Evolutionary conservation across 345 rosid genomes (phyloP), one percentile per base, ranked within the genome.

Genomic region (Jatropha curcas): DNA sequence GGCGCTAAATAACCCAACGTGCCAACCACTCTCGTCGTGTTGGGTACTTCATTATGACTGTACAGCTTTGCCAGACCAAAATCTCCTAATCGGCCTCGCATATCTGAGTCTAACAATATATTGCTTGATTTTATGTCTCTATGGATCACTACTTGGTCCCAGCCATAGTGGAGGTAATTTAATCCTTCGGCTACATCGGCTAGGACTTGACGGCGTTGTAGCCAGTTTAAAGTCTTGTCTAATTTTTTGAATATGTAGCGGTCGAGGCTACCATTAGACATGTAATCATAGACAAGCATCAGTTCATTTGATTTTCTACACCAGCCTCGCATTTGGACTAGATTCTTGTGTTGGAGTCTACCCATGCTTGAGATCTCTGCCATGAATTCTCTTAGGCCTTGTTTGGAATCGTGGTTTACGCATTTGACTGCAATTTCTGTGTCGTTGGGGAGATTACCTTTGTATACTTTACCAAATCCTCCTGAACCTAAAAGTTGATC

Each of bases 321-420:
- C 98, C 97, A 93, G 16, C 98, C 98, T 72, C 90, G 81, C 92
- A 93, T 74, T 74, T 84, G 92, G 45, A 89, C 95, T 0, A 93
- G 81, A 55, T 93, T 88, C 82, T 93, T 93, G 74, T 93, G 98
- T 65, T 93, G 97, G 7, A 93, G 81, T 65, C 98, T 75, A 13
- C 98, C 97, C 86, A 91, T 87, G 46, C 97, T 89, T n/a, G 90
- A 88, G 67, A 91, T 89, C 66, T 93, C 98, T 28, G 97, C 98
- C 98, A 93, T 91, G 92, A 93, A 91, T 41, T 91, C 97, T 79
- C 89, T 86, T 4, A 91, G 69, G 2, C 97, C 98, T 80, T 93
- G 98, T 71, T 91, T 93, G 2, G 98, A 93, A 69, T 88, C 92
- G 66, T 91, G 98, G 66, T 87, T 89, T 70, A 93, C 92, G 69